phyloP scores from a whole-genome alignment of 225 moss, liverwort and hornwort genomes.

The Thuidium tamariscinum region DNA sequence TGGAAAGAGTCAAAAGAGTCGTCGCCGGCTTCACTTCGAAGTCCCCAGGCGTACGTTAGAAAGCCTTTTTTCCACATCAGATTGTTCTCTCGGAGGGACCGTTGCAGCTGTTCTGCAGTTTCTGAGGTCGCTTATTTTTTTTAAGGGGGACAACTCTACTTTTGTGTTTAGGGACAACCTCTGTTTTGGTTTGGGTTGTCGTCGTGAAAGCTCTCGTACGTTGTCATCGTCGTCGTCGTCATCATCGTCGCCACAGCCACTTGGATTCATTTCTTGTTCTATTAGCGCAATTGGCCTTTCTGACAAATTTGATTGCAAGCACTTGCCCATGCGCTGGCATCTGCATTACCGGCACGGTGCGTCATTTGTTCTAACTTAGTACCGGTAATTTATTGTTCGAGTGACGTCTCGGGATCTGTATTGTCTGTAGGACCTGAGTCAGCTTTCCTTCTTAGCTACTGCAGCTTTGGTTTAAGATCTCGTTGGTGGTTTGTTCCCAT shows the following conservation, averaged over 20 bases:
- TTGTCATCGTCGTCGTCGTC: not conserved
- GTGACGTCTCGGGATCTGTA: not conserved
- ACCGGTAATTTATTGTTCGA: not conserved
- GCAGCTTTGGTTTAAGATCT: not conserved
- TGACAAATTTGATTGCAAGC: not conserved
- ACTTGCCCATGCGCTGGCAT: not conserved
- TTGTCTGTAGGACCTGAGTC: not conserved
- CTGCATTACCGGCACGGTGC: not conserved
- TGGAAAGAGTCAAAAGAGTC: slow-evolving; percentile 6
- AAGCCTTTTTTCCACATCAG: not conserved
- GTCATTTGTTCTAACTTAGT: not conserved
- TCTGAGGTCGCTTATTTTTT: not conserved
- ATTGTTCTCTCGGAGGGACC: not conserved
- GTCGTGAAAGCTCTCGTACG: not conserved
- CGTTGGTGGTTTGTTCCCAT: not conserved
- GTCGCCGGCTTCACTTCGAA: not conserved
- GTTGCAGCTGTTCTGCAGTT: not conserved
- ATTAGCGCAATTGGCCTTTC: not conserved
- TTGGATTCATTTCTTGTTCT: not conserved
- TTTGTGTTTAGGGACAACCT: not conserved
- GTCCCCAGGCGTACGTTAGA: not conserved
- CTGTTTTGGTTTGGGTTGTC: not conserved
- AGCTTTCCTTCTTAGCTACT: not conserved
- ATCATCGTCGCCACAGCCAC: not conserved
- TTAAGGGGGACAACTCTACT: not conserved